Percentiles rank a stretch among this genome's conserved stretches.
These are phyloP conservation scores for Polygonum maritimum DNA, from an alignment of 148 eudicot species.

Conservation along the genomic window DNA sequence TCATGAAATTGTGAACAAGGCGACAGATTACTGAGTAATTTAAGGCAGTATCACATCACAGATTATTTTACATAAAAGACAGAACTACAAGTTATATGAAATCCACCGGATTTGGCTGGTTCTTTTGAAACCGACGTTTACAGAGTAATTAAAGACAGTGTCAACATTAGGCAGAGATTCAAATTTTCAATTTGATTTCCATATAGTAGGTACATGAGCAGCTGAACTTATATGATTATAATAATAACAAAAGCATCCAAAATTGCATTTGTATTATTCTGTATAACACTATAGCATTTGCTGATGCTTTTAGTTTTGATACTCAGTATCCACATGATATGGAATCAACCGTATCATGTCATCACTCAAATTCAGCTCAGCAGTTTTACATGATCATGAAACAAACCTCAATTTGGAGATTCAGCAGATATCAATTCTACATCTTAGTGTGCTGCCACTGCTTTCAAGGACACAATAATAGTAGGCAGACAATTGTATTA, in stretches of 20 bases:
- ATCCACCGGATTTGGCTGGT: background rate
- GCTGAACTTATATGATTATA: background rate
- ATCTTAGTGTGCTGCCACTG: background rate
- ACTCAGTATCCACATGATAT: background rate
- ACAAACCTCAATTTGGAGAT: background rate
- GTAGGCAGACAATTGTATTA: background rate
- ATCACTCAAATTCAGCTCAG: background rate
- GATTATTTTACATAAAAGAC: background rate
- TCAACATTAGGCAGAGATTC: conserved; percentile 2
- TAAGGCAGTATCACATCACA: too few relatives aligned
- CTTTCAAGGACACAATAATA: background rate
- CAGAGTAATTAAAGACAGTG: background rate
- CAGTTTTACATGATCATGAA: background rate
- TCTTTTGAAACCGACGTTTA: background rate
- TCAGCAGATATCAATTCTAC: background rate
- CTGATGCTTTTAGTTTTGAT: background rate
- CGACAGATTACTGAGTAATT: background rate
- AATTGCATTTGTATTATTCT: background rate
- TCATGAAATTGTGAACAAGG: background rate
- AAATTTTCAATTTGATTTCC: background rate
- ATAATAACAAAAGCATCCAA: background rate
- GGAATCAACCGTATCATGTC: background rate
- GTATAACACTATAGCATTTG: background rate
- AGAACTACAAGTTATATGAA: background rate
- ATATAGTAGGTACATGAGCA: background rate